Base-by-base conservation (phyloP, 2,329 filamentous ascomycete genomes). In the Aspergillus sp. region DNA sequence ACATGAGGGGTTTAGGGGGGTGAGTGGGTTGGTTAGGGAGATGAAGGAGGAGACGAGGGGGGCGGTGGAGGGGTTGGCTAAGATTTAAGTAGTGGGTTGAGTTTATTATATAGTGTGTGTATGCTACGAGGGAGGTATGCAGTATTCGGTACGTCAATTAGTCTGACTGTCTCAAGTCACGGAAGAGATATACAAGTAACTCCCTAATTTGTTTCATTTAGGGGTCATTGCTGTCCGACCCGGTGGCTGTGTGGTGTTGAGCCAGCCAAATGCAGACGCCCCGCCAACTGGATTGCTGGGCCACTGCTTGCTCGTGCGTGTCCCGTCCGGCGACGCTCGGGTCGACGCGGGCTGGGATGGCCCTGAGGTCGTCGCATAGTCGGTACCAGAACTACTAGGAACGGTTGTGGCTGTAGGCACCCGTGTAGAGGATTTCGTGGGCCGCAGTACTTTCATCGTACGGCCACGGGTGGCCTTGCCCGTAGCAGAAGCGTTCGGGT, bases 241-340 rank as follows among this genome's bases (percentile, higher is more conserved):
- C n/a, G 52, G 59, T 48, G 69, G 67, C 53, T 74, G 69, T 11
- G 68, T 67, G 19, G 75, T 67, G 64, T 90, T 94, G 81, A 97
- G 88, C 93, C 93, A 98, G 11, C 90, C 89, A 79, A 98, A 98
- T 2, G 94, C 94, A 60, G 91, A 95, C 13, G 90, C 94, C n/a
- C 91, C 91, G 8, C 94, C 94, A 17, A 96, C 86, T 0, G 95
- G 94, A 71, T 98, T 98, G 32, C 86, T 82, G 6, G 86, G 83
- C 59, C 87, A 84, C 15, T 85, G 79, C 67, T 83, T 83, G 48
- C 68, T 71, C 19, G 74, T 57, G 30, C 72, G 68, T 13, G 69
- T 59, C 7, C 69, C 72, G 25, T 74, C 74, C 8, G 69, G 65
- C 38, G 69, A 67, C 2, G 63, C 62, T 42, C 68, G 65, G 32